phyloP scores from a whole-genome alignment of 805 yeast species.

The Clavispora phyllophila region DNA sequence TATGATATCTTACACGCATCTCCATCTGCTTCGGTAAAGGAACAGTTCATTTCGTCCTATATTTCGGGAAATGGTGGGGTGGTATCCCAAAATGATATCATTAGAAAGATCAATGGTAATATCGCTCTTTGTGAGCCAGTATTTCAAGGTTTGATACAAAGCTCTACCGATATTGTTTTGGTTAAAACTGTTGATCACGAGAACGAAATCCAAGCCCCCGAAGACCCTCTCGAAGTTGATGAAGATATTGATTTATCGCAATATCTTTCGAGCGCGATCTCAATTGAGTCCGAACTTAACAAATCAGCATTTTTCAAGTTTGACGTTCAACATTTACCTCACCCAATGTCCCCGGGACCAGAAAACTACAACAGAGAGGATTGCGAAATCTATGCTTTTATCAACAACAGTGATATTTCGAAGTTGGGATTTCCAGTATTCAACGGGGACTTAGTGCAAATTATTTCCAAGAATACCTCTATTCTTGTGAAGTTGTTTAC shows the following conservation, averaged over 20 bases:
- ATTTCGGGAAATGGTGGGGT: slow-evolving; percentile 20
- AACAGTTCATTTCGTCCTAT: slow-evolving; percentile 25
- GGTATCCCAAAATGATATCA: slow-evolving; percentile 38
- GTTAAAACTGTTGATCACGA: slow-evolving; percentile 26
- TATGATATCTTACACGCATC: slow-evolving; percentile 29
- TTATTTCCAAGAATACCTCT: slow-evolving; percentile 15
- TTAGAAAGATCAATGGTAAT: slow-evolving; percentile 43
- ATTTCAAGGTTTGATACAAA: slow-evolving; percentile 55
- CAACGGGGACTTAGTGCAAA: slow-evolving; percentile 60
- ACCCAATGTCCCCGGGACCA: slow-evolving; percentile 20
- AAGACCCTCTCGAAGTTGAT: background rate
- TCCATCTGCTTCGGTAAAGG: slow-evolving; percentile 28
- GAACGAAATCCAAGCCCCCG: slow-evolving; percentile 4
- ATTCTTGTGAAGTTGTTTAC: slow-evolving; percentile 46
- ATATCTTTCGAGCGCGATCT: slow-evolving; percentile 27
- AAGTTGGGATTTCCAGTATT: slow-evolving; percentile 51
- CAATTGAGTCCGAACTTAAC: slow-evolving; percentile 9
- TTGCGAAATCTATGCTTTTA: slow-evolving; percentile 31
- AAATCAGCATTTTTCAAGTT: slow-evolving; percentile 10
- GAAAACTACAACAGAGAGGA: slow-evolving; percentile 28
- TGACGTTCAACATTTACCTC: slow-evolving; percentile 26
- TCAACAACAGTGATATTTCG: slow-evolving; percentile 47
- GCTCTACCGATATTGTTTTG: slow-evolving; percentile 49
- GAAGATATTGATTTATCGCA: slow-evolving; percentile 25
- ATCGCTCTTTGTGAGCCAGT: slow-evolving; percentile 68